A percentile compares a stretch with the other conserved stretches of the same genome.
These are phyloP conservation scores for Colletotrichum musicola DNA, from an alignment of 2,329 filamentous ascomycete genomes.

Conservation along the genomic window DNA sequence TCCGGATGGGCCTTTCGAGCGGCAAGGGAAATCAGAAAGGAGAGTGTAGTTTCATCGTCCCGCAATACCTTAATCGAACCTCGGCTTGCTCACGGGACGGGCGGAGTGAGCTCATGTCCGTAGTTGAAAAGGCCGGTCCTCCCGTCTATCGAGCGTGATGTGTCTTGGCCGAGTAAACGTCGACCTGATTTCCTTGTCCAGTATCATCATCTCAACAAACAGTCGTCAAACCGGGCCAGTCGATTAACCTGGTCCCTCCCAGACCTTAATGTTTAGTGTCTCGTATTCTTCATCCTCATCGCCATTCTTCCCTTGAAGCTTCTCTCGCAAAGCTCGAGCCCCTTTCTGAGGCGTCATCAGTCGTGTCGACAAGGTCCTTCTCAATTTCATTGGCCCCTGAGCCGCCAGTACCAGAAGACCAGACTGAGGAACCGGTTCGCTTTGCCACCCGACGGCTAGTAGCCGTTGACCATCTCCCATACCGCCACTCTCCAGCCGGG, in stretches of 20 bases:
- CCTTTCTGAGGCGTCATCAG: constrained; percentile 11
- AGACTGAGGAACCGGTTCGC: constrained; percentile 31
- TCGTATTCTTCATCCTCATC: not conserved
- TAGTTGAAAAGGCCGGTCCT: constrained; percentile 28
- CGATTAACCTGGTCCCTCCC: constrained; percentile 1
- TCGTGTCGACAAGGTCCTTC: not conserved
- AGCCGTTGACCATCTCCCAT: constrained; percentile 30
- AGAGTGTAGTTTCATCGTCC: constrained; percentile 29
- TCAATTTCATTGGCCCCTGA: constrained; percentile 3
- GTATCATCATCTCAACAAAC: constrained; percentile 3
- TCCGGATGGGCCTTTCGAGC: not conserved
- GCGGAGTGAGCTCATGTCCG: not conserved
- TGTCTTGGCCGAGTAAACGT: constrained; percentile 21
- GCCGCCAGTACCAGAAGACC: constrained; percentile 4
- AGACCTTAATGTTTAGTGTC: constrained; percentile 18
- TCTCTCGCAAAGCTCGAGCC: constrained; percentile 23
- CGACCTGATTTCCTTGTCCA: constrained; percentile 4
- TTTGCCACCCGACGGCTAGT: constrained; percentile 35
- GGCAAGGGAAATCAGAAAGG: not conserved
- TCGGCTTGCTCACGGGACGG: not conserved
- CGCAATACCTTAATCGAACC: constrained; percentile 13
- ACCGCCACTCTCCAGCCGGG: constrained; percentile 29
- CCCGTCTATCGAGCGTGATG: constrained; percentile 12
- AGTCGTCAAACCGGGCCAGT: not conserved
- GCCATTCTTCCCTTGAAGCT: not conserved